Percentiles rank a stretch among this genome's conserved stretches.
Evolutionary conservation across 2,329 filamentous ascomycete species (phyloP).

Genomic region (Claviceps arundinis): DNA sequence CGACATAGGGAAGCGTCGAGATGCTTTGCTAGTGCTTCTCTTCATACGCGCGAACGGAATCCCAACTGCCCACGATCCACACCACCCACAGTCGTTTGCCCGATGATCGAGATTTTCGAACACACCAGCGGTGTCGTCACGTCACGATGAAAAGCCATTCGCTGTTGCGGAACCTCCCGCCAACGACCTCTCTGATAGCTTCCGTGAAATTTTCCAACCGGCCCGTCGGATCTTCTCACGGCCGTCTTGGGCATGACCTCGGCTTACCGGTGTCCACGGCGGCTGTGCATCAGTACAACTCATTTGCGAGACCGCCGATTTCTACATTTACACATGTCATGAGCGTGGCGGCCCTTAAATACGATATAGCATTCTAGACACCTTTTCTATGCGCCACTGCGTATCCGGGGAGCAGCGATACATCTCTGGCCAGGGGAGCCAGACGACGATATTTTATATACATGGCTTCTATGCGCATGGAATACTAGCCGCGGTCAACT

Average conservation of each 20-base stretch:
- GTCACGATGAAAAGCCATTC: constrained; percentile 54
- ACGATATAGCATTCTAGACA: background rate
- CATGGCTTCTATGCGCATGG: background rate
- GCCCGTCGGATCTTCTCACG: constrained; percentile 34
- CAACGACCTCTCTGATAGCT: constrained; percentile 34
- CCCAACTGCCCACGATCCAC: background rate
- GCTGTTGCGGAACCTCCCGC: constrained; percentile 41
- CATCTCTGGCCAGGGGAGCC: no score
- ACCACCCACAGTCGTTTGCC: constrained; percentile 27
- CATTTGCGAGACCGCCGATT: background rate
- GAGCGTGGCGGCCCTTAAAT: background rate
- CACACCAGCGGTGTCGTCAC: constrained; percentile 63
- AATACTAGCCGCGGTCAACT: background rate
- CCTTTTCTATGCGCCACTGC: background rate
- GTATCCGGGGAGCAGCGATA: background rate
- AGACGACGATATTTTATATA: background rate
- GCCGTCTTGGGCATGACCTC: background rate
- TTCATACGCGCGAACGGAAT: no score
- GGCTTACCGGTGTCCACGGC: background rate
- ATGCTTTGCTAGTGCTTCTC: background rate
- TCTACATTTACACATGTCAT: background rate
- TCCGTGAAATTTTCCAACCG: constrained; percentile 37
- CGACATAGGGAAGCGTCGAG: background rate
- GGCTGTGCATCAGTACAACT: background rate
- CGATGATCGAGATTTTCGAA: constrained; percentile 54